Conservation (phyloP, 2,329 filamentous ascomycete species). For the Cladosporium velox region DNA sequence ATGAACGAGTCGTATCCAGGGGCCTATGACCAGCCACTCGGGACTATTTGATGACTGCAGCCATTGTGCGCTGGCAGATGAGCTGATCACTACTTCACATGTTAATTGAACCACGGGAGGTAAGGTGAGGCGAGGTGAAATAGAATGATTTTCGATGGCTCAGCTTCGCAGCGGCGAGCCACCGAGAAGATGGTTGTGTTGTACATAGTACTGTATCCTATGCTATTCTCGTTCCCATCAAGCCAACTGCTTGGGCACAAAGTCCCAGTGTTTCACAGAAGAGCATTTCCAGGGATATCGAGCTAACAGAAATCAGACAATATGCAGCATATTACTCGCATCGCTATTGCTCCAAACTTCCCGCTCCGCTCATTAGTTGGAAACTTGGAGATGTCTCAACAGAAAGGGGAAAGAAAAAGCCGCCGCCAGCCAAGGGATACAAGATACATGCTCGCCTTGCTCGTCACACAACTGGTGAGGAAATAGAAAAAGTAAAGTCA, state of each 20-base stretch:
- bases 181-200: neutral
- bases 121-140: neutral
- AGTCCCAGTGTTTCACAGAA: neutral
- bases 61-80: conserved; percentile 1
- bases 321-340: conserved; percentile 13
- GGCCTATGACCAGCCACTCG: neutral
- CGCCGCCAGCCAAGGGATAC: conserved; percentile 14
- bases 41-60: neutral
- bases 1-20: neutral
- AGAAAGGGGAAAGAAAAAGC: conserved; percentile 11
- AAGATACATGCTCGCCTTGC: conserved; percentile 6
- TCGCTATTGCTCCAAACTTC: neutral
- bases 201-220: conserved; percentile 22
- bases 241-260: neutral
- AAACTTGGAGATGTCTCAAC: conserved; percentile 8
- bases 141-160: neutral
- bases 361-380: conserved; percentile 18
- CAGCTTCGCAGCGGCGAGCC: conserved; percentile 12
- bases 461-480: conserved; percentile 1
- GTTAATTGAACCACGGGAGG: neutral
- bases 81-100: neutral
- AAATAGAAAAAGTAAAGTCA: conserved; percentile 9
- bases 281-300: neutral
- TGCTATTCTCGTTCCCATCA: conserved; percentile 10
- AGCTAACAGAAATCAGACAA: conserved; percentile 7